Percentiles rank a stretch among this genome's conserved stretches.
Conservation (phyloP, 192 early-diverging fungal genomes). For the Backusella circina region DNA sequence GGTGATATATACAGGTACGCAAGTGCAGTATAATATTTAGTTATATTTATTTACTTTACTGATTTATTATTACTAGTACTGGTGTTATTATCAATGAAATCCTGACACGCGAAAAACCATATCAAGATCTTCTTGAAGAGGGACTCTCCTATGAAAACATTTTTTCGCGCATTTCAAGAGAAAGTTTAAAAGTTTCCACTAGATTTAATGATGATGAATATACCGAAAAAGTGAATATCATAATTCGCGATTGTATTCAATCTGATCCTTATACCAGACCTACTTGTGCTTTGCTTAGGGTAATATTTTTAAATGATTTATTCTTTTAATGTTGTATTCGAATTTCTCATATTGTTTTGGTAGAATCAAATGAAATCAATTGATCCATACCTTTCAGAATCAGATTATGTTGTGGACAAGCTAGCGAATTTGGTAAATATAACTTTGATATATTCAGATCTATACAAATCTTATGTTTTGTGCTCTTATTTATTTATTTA, state of each 20-base stretch:
- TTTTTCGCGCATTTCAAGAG: neutral
- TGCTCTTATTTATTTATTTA: neutral
- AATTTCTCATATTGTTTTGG: neutral
- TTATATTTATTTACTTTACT: neutral
- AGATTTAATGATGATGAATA: neutral
- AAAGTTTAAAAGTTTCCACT: neutral
- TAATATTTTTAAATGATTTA: neutral
- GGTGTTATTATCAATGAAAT: conserved; percentile 47
- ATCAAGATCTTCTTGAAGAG: conserved; percentile 22
- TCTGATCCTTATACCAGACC: conserved; percentile 2
- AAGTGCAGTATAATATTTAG: neutral
- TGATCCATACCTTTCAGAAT: neutral
- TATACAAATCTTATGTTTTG: neutral
- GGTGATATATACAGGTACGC: conserved; percentile 39
- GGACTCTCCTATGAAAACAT: neutral
- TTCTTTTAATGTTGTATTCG: neutral
- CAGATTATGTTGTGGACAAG: conserved; percentile 24
- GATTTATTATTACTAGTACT: conserved; percentile 27
- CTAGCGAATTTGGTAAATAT: conserved; percentile 37
- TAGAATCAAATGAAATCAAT: conserved; percentile 10
- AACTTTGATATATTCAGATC: neutral
- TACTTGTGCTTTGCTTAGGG: neutral
- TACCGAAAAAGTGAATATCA: neutral
- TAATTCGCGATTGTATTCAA: neutral
- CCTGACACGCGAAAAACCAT: conserved; percentile 37